Base-by-base conservation (phyloP, 2,329 filamentous ascomycete species). In the Claviceps arundinis region DNA sequence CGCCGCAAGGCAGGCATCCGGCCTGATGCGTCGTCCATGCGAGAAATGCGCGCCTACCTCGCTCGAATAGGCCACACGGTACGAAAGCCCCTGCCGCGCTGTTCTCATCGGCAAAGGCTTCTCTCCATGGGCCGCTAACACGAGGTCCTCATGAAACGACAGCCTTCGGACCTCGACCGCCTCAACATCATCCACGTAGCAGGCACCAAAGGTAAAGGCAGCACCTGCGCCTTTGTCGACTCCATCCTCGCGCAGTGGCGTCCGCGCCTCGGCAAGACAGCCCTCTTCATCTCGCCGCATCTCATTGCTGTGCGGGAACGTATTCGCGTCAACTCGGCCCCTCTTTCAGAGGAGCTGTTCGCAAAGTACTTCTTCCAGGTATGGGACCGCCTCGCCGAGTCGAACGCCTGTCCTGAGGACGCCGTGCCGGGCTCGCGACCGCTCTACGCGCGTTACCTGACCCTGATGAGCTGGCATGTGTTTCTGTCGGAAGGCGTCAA, bases 21-120 rank as follows among this genome's bases (percentile, higher is more conserved):
- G 30, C 81, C 87, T 61, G 86, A 93, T 67, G 74, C 80, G 54
- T 73, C 75, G 52, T 73, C 86, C 8, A 81, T 93, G 47, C 78
- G 80, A 2, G 87, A 95, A 66, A 94, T 94, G 81, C 76, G 81
- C 57, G 77, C 82, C 55, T 95, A 88, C 77, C 79, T 88, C 62
- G 72, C 74, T 52, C 84, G 84, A 57, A 81, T 93, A 61, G 89
- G 89, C 58, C 90, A 95, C 66, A 73, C 85, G 68, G 71, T 74
- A 60, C 55, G 64, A 22, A 47, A 22, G 34, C 34, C 46, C 46
- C 19, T 22, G 30, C 14, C 46, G n/a, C 44, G 11, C 14, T 7
- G 11, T 47, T 47, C n/a, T n/a, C 44, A 46, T 13, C n/a, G 5
- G 5, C 13, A 43, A 24, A 43, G 19, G 41, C 13, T 16, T 14